Conservation (phyloP, 2,329 filamentous ascomycete species). For the Emericellopsis atlantica region DNA sequence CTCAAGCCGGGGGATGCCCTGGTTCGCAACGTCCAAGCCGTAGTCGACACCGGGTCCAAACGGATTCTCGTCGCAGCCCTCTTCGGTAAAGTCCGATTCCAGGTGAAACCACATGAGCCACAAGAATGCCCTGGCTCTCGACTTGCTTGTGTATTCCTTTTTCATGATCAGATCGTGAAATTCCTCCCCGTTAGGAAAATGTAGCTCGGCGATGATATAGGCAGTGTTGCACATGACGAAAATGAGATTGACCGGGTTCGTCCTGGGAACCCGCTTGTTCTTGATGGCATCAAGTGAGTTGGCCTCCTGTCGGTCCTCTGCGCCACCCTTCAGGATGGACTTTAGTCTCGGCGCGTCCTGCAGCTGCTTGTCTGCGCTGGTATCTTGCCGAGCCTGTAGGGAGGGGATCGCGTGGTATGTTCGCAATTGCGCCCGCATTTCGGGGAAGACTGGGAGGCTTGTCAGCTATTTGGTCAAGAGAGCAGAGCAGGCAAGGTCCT, state of each 20-base stretch:
- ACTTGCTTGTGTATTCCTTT: slow-evolving; percentile 66
- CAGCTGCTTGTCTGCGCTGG: slow-evolving; percentile 92
- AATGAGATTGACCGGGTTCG: slow-evolving; percentile 94
- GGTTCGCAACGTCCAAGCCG: slow-evolving; percentile 49
- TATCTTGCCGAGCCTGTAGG: slow-evolving; percentile 86
- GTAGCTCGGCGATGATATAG: slow-evolving; percentile 80
- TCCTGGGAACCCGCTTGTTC: slow-evolving; percentile 50
- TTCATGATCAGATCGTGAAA: slow-evolving; percentile 98
- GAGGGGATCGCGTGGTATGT: slow-evolving; percentile 98
- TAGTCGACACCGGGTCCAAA: slow-evolving; percentile 67
- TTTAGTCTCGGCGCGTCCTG: slow-evolving; percentile 94
- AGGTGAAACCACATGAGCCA: slow-evolving; percentile 99
- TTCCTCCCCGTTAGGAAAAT: slow-evolving; percentile 75
- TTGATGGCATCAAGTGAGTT: slow-evolving; percentile 75
- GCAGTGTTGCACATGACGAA: slow-evolving; percentile 89
- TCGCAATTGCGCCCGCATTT: slow-evolving; percentile 94
- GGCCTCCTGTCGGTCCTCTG: slow-evolving; percentile 79
- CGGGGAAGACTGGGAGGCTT: slow-evolving; percentile 75
- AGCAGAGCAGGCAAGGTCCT: slow-evolving; percentile 13
- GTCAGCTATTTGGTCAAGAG: neutral
- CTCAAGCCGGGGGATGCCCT: slow-evolving; percentile 47
- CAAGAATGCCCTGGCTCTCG: slow-evolving; percentile 76
- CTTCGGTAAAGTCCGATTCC: slow-evolving; percentile 84
- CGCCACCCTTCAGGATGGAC: slow-evolving; percentile 92
- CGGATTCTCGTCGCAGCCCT: slow-evolving; percentile 80